Percentiles rank a stretch among this genome's conserved stretches.
Evolutionary conservation across 345 rosid species (phyloP).

Genomic region (Geranium brycei): DNA sequence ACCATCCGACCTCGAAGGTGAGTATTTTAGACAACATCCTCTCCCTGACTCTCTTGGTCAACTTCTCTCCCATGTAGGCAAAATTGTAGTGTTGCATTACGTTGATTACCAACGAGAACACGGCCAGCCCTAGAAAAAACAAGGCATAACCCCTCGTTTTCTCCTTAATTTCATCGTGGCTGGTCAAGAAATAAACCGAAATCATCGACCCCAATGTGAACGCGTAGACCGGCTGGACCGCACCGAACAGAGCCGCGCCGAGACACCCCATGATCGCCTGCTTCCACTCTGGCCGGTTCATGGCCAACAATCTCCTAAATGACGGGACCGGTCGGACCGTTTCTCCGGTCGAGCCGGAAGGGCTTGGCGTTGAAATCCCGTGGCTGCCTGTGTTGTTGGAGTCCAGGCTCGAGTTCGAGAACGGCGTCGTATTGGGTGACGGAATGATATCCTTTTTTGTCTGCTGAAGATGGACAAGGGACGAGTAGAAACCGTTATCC

Average conservation of each 20-base stretch:
- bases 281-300: conserved; percentile 63
- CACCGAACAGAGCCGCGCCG: no score
- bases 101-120: conserved; percentile 29
- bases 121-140: conserved; percentile 21
- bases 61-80: conserved; percentile 55
- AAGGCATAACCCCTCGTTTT: conserved; percentile 20
- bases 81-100: conserved; percentile 48
- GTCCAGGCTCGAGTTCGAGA: no score
- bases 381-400: no score
- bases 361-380: no score
- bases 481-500: no score
- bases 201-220: conserved; percentile 21
- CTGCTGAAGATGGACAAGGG: no score
- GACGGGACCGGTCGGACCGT: conserved; percentile 43
- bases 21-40: conserved; percentile 53
- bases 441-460: no score
- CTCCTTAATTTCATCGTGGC: conserved; percentile 21
- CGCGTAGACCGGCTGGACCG: conserved; percentile 32
- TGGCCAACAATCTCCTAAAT: conserved; percentile 36
- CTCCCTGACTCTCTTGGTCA: conserved; percentile 57
- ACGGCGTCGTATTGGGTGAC: no score
- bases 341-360: no score
- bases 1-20: conserved; percentile 72
- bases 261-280: conserved; percentile 25
- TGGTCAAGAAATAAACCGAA: conserved; percentile 15